Evolutionary conservation across 192 early-diverging fungal species (phyloP), one percentile per base, ranked within the genome.

Genomic region (Coemansia sp.): DNA sequence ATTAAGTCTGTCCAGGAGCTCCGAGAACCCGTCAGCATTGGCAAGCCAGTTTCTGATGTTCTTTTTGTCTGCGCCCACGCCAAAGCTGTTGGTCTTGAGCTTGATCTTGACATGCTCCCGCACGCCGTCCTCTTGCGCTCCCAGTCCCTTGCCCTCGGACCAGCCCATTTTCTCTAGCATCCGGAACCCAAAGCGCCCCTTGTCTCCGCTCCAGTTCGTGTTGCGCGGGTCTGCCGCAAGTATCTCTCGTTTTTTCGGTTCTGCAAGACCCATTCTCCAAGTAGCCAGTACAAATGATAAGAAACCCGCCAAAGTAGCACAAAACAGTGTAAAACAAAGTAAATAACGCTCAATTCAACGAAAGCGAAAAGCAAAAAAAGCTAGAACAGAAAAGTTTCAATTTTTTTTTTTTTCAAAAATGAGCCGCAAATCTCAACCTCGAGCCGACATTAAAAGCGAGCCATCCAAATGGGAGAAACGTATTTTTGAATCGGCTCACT

Each of bases 131-230:
- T 93, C 91, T 56, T 95, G 91, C 23, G 82, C 79, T 12, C 97
- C 97, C 2, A 99, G 84, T 13, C 97, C 97, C 64, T 94, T 95
- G 40, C 95, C 95, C 30, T 91, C 92, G 21, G 81, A 73, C 97
- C 97, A 99, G 1, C 97, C 97, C 95, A 99, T 96, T 67, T 96
- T 95, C 63, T 88, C 77, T 46, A 99, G 85, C 90, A 99, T 92
- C 58, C 88, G 88, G 74, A 90, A 89, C 35, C 97, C 95, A 75
- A 93, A 93, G 58, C 93, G 93, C 59, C 61, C 75, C 66, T 88
- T 88, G 71, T 95, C 93, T 64, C 90, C 87, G 58, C 87, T 90
- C 96, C 96, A 98, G 55, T 75, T 79, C 37, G 90, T 79, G 84
- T 98, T 98, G 62, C 92, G 92, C n/a, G 96, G 96, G 79, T 98